phyloP scores from a whole-genome alignment of 257 asterid species.

The Apocynum venetum region DNA sequence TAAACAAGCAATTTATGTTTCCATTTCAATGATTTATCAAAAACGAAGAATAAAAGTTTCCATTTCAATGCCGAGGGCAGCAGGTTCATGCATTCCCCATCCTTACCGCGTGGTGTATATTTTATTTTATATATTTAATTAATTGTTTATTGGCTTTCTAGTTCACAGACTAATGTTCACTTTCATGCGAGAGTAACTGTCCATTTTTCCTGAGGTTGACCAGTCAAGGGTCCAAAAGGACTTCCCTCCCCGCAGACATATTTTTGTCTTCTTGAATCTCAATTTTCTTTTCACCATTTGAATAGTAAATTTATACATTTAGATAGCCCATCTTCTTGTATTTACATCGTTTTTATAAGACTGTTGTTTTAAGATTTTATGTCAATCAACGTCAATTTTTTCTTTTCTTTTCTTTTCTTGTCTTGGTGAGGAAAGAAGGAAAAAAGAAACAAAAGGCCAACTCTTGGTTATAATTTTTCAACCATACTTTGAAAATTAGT shows the following conservation, averaged over 20 bases:
- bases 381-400: no score
- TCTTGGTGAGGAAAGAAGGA: no score
- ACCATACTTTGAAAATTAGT: no score
- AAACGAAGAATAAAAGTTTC: neutral
- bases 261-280: neutral
- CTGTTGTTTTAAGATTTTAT: no score
- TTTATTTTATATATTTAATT: no score
- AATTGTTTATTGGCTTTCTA: no score
- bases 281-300: neutral
- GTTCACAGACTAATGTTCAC: neutral
- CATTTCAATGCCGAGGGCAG: neutral
- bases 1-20: neutral
- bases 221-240: neutral
- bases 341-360: neutral
- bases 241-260: constrained; percentile 5
- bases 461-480: no score
- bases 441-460: no score
- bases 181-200: no score
- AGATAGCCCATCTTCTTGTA: neutral
- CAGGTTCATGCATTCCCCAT: neutral
- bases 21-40: neutral
- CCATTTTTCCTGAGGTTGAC: neutral
- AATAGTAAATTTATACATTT: no score
- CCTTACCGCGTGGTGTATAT: no score
- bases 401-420: no score